Evolutionary conservation across 352 stramenopile genomes (phyloP).

Genomic region (Phytopythium boreale): DNA sequence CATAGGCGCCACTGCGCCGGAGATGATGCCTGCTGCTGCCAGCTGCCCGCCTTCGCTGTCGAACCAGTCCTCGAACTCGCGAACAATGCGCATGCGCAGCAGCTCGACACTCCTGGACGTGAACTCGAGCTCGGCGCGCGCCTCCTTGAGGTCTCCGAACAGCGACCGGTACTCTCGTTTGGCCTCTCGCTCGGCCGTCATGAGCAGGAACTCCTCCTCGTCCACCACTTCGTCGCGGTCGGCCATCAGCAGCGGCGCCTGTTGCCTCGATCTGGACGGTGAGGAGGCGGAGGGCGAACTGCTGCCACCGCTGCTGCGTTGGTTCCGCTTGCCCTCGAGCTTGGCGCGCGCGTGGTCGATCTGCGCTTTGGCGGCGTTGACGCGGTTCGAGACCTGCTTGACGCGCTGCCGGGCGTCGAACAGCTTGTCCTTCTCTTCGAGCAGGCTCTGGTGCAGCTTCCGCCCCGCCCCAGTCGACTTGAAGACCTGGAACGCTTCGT

Average conservation of each 20-base stretch:
- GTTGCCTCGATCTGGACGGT: conserved; percentile 10
- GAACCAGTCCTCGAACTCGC: conserved; percentile 86
- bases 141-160: conserved; percentile 86
- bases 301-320: conserved; percentile 14
- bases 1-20: background rate
- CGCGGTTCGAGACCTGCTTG: conserved; percentile 59
- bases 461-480: conserved; percentile 48
- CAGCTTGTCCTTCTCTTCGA: conserved; percentile 74
- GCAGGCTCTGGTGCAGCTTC: conserved; percentile 53
- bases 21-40: background rate
- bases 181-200: conserved; percentile 77
- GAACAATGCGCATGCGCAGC: conserved; percentile 68
- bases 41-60: conserved; percentile 39
- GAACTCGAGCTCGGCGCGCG: conserved; percentile 64
- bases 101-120: conserved; percentile 66
- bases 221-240: conserved; percentile 82
- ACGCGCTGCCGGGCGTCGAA: conserved; percentile 70
- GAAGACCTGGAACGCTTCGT: conserved; percentile 71
- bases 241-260: conserved; percentile 3
- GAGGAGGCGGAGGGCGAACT: conserved; percentile 6
- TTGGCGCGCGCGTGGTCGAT: conserved; percentile 67
- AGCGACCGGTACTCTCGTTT: conserved; percentile 83
- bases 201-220: conserved; percentile 91
- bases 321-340: conserved; percentile 63
- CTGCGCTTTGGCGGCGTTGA: conserved; percentile 78